Evolutionary conservation across 1,139 yeast genomes (phyloP).

Genomic region (Blastobotrys elegans): DNA sequence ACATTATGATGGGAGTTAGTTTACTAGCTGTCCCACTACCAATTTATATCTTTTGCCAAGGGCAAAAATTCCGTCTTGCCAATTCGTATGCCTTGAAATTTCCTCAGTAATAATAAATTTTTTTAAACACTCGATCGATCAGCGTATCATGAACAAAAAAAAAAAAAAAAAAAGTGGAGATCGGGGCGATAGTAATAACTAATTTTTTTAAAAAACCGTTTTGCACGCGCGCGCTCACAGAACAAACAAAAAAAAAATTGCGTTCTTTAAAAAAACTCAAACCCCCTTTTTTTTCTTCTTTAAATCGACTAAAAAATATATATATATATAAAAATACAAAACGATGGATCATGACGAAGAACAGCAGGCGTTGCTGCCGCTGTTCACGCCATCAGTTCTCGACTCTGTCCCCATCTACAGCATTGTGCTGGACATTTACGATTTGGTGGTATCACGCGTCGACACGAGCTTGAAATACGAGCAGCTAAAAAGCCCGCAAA

Average conservation of each 20-base stretch:
- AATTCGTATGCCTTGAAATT: background rate
- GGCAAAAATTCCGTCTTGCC: slow-evolving; percentile 11
- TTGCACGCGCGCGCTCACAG: too few relatives aligned
- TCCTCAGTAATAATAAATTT: background rate
- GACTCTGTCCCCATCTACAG: slow-evolving; percentile 34
- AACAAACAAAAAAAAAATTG: too few relatives aligned
- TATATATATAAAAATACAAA: background rate
- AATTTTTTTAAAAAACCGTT: too few relatives aligned
- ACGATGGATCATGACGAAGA: slow-evolving; percentile 14
- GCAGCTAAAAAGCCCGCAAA: slow-evolving; percentile 52
- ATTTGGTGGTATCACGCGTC: slow-evolving; percentile 36
- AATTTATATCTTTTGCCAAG: slow-evolving; percentile 9
- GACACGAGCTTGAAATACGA: slow-evolving; percentile 48
- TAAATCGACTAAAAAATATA: too few relatives aligned
- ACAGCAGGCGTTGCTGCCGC: slow-evolving; percentile 24
- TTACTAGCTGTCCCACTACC: slow-evolving; percentile 8
- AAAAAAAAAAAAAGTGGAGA: too few relatives aligned
- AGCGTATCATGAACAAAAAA: too few relatives aligned
- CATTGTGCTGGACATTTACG: slow-evolving; percentile 31
- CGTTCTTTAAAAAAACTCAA: too few relatives aligned
- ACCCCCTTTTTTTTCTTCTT: too few relatives aligned
- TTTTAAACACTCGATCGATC: too few relatives aligned
- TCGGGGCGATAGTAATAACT: too few relatives aligned
- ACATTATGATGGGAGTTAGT: slow-evolving; percentile 13
- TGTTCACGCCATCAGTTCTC: slow-evolving; percentile 28